Base-by-base conservation (phyloP, 805 yeast species). In the Kluyveromyces aestuarii region DNA sequence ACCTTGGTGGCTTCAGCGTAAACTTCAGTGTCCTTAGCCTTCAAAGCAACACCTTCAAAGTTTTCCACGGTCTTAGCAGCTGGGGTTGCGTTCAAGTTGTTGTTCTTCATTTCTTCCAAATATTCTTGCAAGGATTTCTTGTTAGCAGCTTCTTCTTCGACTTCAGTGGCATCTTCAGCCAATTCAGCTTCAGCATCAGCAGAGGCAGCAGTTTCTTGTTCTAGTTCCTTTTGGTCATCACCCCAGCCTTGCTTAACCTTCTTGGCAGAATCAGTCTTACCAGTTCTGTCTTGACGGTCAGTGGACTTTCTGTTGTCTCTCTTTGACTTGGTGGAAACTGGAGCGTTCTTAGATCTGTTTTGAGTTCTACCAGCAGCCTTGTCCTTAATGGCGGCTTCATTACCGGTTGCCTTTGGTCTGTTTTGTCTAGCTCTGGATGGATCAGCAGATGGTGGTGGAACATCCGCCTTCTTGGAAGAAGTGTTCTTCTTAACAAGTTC, bases 201-300 rank as follows among this genome's bases (percentile, higher is more conserved):
- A 46, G 55, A 62, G 55, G 79, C 82, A 55, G 79, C 81, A 52
- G 59, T 59, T 69, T 81, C 87, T 56, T 75, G 84, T 57, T 76
- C 84, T 64, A 73, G 76, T 76, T 81, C 85, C 68, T 75, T 79
- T 59, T 73, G 73, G 71, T 83, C 80, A 66, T 82, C 87, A 67
- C 96, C 95, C 91, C 96, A 87, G 58, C 89, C 90, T 72, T 82
- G 83, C 70, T 76, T 79, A 64, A 84, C 77, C 71, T 84, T 82
- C 83, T 88, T 90, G 60, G 77, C 79, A 60, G 96, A 75, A 75
- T 89, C 96, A 63, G 80, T 69, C 77, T 85, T 87, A 66, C 84
- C 87, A 57, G 87, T 67, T 77, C 85, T 86, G 58, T 91, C 80
- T 66, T 82, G 93, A 73, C 95, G 93, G 81, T 91, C 98, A 56